Evolutionary conservation across 2,329 filamentous ascomycete species (phyloP).

Genomic region (Ceratocystis papillata): DNA sequence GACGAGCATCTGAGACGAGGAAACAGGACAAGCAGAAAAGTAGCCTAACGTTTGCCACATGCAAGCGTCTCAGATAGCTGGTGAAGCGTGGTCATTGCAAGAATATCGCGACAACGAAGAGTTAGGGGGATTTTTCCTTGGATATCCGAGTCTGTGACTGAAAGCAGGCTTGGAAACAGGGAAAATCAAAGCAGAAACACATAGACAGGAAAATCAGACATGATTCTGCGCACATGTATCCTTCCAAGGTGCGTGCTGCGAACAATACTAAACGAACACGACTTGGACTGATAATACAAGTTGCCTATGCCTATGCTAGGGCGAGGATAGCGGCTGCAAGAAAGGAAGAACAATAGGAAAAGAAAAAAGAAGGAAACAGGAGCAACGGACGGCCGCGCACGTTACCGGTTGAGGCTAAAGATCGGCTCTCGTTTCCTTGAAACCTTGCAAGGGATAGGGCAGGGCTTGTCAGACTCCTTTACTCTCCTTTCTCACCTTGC

Average conservation of each 20-base stretch:
- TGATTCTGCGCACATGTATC: no score
- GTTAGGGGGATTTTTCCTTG: no score
- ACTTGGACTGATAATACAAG: not conserved
- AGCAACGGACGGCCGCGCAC: not conserved
- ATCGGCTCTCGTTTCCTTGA: not conserved
- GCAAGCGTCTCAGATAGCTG: no score
- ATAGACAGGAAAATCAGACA: not conserved
- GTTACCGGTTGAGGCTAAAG: not conserved
- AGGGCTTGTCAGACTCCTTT: not conserved
- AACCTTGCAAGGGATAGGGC: not conserved
- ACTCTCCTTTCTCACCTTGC: not conserved
- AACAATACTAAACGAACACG: not conserved
- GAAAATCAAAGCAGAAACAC: not conserved
- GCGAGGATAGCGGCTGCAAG: no score
- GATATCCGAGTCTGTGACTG: no score
- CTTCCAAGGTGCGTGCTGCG: not conserved
- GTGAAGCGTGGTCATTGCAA: no score
- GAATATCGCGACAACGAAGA: no score
- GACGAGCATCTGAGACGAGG: not conserved
- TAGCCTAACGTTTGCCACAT: no score
- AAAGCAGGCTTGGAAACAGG: not conserved
- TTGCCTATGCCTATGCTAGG: not conserved
- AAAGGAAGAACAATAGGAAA: not conserved
- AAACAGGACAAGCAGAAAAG: not conserved
- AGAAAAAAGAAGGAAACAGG: not conserved